Evolutionary conservation across 306 rosid genomes (phyloP).

Genomic region (Medicago lupulina): DNA sequence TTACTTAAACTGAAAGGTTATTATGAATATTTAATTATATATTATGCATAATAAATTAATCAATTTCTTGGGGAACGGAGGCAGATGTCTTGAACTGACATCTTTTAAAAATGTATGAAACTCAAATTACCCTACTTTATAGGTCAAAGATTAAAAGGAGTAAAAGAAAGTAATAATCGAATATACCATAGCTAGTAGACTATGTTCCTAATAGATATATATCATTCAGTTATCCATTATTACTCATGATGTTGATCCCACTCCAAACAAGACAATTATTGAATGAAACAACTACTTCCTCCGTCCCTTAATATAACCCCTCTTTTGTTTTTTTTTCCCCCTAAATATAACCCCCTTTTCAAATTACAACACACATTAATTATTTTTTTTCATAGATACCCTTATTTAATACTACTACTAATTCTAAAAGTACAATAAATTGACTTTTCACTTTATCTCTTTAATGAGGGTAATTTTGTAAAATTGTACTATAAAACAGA

Average conservation of each 20-base stretch:
- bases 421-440: too few relatives aligned
- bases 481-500: too few relatives aligned
- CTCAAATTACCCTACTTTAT: slow-evolving; percentile 7
- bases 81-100: slow-evolving; percentile 21
- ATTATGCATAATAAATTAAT: too few relatives aligned
- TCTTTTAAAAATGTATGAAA: slow-evolving; percentile 20
- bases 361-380: too few relatives aligned
- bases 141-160: slow-evolving; percentile 25
- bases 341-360: too few relatives aligned
- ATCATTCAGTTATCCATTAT: slow-evolving; percentile 17
- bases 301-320: too few relatives aligned
- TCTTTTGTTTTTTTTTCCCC: too few relatives aligned
- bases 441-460: too few relatives aligned
- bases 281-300: not conserved
- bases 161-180: slow-evolving; percentile 8
- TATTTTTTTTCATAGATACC: too few relatives aligned
- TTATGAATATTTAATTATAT: slow-evolving; percentile 8
- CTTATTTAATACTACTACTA: too few relatives aligned
- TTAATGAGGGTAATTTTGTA: too few relatives aligned
- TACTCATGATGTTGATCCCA: slow-evolving; percentile 1
- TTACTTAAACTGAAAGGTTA: slow-evolving; percentile 30
- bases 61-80: not conserved
- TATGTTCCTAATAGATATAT: slow-evolving; percentile 12
- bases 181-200: slow-evolving; percentile 10
- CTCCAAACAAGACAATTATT: slow-evolving; percentile 2